Base-by-base conservation (phyloP, 1,284 basidiomycete species). In the Thelephora terrestris region DNA sequence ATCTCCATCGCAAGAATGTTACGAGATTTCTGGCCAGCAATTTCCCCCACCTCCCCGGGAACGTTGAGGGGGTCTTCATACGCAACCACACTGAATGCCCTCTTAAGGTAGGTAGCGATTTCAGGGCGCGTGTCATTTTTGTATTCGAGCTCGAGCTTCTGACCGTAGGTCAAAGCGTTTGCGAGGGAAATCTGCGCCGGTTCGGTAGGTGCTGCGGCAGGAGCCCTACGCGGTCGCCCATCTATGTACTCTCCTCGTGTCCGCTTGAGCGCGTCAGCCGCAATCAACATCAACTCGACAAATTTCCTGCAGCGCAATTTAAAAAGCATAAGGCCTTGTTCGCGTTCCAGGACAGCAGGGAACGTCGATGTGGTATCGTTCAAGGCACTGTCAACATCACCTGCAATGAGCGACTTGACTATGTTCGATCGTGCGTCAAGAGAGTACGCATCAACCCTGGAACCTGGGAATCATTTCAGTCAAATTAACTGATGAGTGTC, bases 281-380 rank as follows among this genome's bases (percentile, higher is more conserved):
- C 78, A 51, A 78, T 75, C 53, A 90, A 59, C 12, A 86, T 75
- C 27, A 89, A 71, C 62, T 91, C 89, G 38, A 91, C 78, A 57
- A 91, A 90, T 62, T 85, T 86, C 53, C 86, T 73, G 64, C 86
- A 89, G 23, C 81, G 76, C 55, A 91, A 64, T 61, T 85, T 86
- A 67, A 90, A 84, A 25, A 76, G 64, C 68, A 88, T 74, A 29
- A 87, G 63, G 6, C 81, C 79, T 34, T 75, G 72, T 49, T 85
- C 78, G 25, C 74, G 71, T 50, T 74, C 75, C n/a, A 90, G 67
- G 17, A 85, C 84, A 7, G 63, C 58, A 2, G 83, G 78, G 59
- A 82, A 80, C 50, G 79, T 68, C 42, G 62, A 65, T 51, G 66
- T 64, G 5, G 78, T 75, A 51, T 77, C 71, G 3, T 65, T 56